Percentiles rank a stretch among this genome's conserved stretches.
Conservation (phyloP, 208 protist genomes). For the Wallacemonas sp. region DNA sequence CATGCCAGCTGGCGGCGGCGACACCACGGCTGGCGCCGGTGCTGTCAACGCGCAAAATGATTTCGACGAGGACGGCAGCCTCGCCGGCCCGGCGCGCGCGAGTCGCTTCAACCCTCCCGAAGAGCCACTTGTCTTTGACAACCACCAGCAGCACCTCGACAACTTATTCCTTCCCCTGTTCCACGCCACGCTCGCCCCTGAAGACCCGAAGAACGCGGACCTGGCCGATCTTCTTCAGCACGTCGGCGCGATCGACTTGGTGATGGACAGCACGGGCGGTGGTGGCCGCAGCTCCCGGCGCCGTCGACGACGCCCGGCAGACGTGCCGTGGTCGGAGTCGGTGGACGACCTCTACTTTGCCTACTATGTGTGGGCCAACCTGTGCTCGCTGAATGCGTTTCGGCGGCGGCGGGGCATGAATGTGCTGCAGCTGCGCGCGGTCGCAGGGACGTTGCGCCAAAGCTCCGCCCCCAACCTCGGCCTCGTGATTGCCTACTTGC, state of each 20-base stretch:
- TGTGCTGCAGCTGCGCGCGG: slow-evolving; percentile 94
- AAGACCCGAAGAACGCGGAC: slow-evolving; percentile 82
- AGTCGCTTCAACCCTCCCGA: neutral
- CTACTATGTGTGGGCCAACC: slow-evolving; percentile 98
- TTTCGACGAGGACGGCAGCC: neutral
- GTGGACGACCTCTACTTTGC: slow-evolving; percentile 75
- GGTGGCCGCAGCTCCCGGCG: slow-evolving; percentile 21
- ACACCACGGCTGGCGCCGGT: neutral
- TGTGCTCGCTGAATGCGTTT: slow-evolving; percentile 96
- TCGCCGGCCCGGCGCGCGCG: neutral
- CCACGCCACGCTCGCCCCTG: slow-evolving; percentile 94
- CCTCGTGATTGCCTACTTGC: slow-evolving; percentile 85
- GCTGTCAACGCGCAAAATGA: neutral
- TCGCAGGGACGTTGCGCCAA: slow-evolving; percentile 51
- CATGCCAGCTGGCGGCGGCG: slow-evolving; percentile 14
- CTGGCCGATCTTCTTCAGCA: slow-evolving; percentile 92
- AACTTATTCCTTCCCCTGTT: slow-evolving; percentile 98
- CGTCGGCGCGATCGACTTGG: slow-evolving; percentile 94
- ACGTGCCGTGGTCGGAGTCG: slow-evolving; percentile 98
- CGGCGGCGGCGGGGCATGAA: slow-evolving; percentile 84
- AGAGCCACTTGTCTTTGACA: slow-evolving; percentile 51
- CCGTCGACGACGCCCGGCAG: slow-evolving; percentile 83
- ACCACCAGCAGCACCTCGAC: slow-evolving; percentile 95
- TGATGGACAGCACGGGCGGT: slow-evolving; percentile 76
- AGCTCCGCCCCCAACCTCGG: slow-evolving; percentile 55